phyloP scores from a whole-genome alignment of 2,329 filamentous ascomycete genomes.

The Parastagonospora nodorum region DNA sequence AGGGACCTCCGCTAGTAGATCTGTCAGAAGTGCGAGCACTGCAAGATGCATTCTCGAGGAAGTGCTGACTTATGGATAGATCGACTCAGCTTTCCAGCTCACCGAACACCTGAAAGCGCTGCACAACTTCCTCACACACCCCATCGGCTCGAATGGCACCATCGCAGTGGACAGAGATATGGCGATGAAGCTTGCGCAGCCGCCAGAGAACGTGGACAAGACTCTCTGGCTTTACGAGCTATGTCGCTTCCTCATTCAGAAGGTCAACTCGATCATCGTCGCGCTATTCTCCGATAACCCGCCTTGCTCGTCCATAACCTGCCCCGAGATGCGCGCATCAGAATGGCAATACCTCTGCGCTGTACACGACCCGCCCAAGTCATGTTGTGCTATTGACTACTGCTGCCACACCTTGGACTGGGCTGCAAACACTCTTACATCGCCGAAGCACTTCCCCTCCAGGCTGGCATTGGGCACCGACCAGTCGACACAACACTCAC shows the following conservation, averaged over 20 bases:
- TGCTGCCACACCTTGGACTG: constrained; percentile 98
- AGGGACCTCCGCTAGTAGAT: constrained; percentile 85
- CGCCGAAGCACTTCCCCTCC: constrained; percentile 93
- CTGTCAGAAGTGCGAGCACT: constrained; percentile 72
- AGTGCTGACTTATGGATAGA: constrained; percentile 57
- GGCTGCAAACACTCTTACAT: constrained; percentile 93
- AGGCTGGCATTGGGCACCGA: constrained; percentile 66
- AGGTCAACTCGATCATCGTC: constrained; percentile 90
- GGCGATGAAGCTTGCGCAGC: constrained; percentile 75
- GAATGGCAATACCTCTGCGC: constrained; percentile 99
- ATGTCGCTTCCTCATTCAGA: constrained; percentile 91
- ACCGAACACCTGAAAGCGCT: constrained; percentile 96
- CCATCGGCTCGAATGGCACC: constrained; percentile 59
- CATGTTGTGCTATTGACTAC: constrained; percentile 98
- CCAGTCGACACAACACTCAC: constrained; percentile 50
- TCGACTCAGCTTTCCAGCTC: constrained; percentile 95
- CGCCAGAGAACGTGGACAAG: constrained; percentile 80
- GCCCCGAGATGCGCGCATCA: constrained; percentile 96
- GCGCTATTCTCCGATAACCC: constrained; percentile 91
- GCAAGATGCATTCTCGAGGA: background rate
- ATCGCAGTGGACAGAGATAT: constrained; percentile 76
- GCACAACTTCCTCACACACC: constrained; percentile 79
- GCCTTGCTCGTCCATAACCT: constrained; percentile 85
- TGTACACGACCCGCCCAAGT: constrained; percentile 94
- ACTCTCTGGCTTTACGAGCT: constrained; percentile 98